phyloP scores from a whole-genome alignment of 176 grass and related monocot species.

The Calamus simplicifolius region DNA sequence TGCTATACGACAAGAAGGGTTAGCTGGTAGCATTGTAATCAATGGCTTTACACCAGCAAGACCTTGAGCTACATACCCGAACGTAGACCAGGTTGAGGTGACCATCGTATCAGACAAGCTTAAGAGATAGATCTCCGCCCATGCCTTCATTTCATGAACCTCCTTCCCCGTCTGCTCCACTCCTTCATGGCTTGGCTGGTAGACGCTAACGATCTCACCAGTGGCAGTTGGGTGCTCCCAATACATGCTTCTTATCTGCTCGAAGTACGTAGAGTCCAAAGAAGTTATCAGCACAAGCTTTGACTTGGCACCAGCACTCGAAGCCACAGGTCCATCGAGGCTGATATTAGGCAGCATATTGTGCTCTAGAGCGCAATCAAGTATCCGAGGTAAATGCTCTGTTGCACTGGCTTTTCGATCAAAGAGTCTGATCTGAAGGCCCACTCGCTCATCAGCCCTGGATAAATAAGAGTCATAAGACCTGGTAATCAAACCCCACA shows the following conservation, averaged over 20 bases:
- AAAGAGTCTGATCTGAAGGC: conserved; percentile 57
- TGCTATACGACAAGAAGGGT: too few relatives aligned
- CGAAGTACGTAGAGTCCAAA: conserved; percentile 41
- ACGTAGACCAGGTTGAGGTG: too few relatives aligned
- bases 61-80: too few relatives aligned
- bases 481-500: conserved; percentile 49
- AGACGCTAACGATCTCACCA: conserved; percentile 32
- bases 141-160: conserved; percentile 39
- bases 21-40: too few relatives aligned
- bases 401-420: conserved; percentile 26
- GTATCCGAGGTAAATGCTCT: conserved; percentile 45
- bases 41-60: too few relatives aligned
- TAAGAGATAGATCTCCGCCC: too few relatives aligned
- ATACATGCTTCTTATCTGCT: conserved; percentile 52
- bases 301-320: conserved; percentile 1
- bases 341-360: conserved; percentile 32
- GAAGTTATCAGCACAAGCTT: conserved; percentile 50
- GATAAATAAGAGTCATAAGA: conserved; percentile 44
- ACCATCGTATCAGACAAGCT: too few relatives aligned
- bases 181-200: conserved; percentile 54
- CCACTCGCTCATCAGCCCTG: conserved; percentile 43
- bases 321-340: not conserved
- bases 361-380: conserved; percentile 35
- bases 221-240: conserved; percentile 30
- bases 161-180: conserved; percentile 41